Evolutionary conservation across 768 basidiomycete species (phyloP).

Genomic region (Paxillus involutus): DNA sequence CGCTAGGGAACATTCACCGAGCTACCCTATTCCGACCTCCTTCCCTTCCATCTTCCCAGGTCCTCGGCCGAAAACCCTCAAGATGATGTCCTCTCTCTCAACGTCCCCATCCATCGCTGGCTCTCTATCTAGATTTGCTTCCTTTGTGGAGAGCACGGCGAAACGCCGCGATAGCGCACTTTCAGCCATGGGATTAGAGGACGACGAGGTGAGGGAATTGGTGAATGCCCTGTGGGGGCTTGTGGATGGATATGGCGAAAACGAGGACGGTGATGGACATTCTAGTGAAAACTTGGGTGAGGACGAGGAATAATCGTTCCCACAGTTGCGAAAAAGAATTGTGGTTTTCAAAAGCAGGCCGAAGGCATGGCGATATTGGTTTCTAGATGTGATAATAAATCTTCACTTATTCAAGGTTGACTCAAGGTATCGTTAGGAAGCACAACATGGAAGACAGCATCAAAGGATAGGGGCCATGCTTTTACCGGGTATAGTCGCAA

Average conservation of each 20-base stretch:
- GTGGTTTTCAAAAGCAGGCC: background rate
- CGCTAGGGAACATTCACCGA: conserved; percentile 44
- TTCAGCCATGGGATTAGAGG: conserved; percentile 40
- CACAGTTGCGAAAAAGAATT: background rate
- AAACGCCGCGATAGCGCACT: conserved; percentile 38
- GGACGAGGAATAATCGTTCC: conserved; percentile 13
- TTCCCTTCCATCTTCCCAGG: conserved; percentile 49
- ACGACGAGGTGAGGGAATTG: conserved; percentile 59
- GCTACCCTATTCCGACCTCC: conserved; percentile 62
- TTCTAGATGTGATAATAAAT: too few species aligned
- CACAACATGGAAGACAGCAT: too few species aligned
- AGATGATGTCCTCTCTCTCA: conserved; percentile 45
- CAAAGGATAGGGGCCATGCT: too few species aligned
- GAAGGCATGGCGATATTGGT: background rate
- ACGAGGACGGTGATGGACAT: conserved; percentile 20
- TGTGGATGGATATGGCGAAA: conserved; percentile 42
- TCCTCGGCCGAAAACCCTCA: conserved; percentile 14
- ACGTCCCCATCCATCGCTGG: conserved; percentile 39
- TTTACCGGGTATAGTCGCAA: too few species aligned
- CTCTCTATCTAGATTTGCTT: conserved; percentile 53
- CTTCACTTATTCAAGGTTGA: too few species aligned
- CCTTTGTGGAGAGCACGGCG: conserved; percentile 44
- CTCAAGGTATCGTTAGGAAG: too few species aligned
- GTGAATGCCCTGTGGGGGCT: conserved; percentile 60
- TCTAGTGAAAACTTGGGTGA: conserved; percentile 20